phyloP scores from a whole-genome alignment of 73 alveolate genomes.

The Paramecium pentaurelia region DNA sequence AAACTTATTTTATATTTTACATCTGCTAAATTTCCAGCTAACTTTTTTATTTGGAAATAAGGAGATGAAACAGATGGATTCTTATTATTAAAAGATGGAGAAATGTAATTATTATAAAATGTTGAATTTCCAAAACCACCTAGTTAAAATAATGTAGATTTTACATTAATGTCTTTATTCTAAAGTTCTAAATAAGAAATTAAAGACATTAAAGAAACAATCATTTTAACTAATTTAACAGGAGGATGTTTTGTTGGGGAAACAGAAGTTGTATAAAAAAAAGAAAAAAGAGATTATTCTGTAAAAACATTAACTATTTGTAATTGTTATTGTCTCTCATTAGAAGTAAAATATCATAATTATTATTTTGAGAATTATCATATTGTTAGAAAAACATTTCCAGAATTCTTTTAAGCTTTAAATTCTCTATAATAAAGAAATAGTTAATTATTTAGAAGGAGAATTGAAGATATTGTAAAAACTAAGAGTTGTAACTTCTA shows the following conservation, averaged over 20 bases:
- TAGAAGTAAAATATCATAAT: background rate
- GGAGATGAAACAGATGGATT: constrained; percentile 40
- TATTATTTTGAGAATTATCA: background rate
- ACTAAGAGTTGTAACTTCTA: background rate
- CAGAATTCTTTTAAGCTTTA: background rate
- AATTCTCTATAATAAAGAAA: background rate
- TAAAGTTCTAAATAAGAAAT: background rate
- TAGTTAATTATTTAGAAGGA: background rate
- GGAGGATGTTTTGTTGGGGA: constrained; percentile 48
- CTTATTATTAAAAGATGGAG: constrained; percentile 11
- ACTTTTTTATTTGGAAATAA: constrained; percentile 18
- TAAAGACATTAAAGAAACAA: background rate
- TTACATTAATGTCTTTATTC: background rate
- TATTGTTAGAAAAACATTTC: constrained; percentile 10
- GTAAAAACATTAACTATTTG: background rate
- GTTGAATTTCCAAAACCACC: background rate
- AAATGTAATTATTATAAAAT: background rate
- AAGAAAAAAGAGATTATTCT: background rate
- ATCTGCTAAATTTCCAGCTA: background rate
- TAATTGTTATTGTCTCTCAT: background rate
- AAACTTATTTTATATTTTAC: background rate
- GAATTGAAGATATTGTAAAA: background rate
- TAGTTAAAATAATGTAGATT: background rate
- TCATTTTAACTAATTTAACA: background rate
- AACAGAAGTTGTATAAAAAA: background rate